Base-by-base conservation (phyloP, 176 grass and related monocot genomes). In the Stipa capillata region DNA sequence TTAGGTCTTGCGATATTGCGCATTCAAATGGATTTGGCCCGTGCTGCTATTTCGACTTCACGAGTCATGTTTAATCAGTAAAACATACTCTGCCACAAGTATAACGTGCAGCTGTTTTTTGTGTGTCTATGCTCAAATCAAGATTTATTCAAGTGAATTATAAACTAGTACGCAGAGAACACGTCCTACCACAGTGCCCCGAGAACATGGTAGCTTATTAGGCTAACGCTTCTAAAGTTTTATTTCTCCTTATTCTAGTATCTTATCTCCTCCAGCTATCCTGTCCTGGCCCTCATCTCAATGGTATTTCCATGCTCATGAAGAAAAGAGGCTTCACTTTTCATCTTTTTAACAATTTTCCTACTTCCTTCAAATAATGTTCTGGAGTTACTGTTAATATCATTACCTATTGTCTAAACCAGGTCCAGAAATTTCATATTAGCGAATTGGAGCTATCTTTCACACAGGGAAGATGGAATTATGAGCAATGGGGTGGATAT, bases 381-480 rank as follows among this genome's bases (percentile, higher is more conserved):
- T 69, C 32, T 63, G 5, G 17, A 17, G 13, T 77, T 56, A 39
- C 35, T 49, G 55, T 78, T 79, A 73, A 83, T 43, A 76, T 78
- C 17, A 80, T 78, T 33, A 36, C 39, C 14, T 57, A 56, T 57
- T 85, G 67, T 84, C 56, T 80, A 70, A 85, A 91, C 44, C 87
- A 98, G 96, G 90, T 93, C 12, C 78, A 85, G 36, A 94, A 98
- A 77, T 94, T 89, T 51, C 87, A 73, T 77, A 94, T 98, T 58
- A 98, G 74, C 24, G 92, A 98, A 72, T 40, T 98, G 55, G 96
- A 98, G 81, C 85, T 98, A 56, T 98, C 96, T 35, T 98, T 98
- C 73, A 98, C 92, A 37, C 96, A 98, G 75, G 96, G 96, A 69
- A 84, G 92, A 57, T 98, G 96, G 96, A 98, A 91, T 69, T 98